These are phyloP conservation scores for Podospora conica DNA, from an alignment of 495 filamentous ascomycete genomes.

Conservation along the genomic window DNA sequence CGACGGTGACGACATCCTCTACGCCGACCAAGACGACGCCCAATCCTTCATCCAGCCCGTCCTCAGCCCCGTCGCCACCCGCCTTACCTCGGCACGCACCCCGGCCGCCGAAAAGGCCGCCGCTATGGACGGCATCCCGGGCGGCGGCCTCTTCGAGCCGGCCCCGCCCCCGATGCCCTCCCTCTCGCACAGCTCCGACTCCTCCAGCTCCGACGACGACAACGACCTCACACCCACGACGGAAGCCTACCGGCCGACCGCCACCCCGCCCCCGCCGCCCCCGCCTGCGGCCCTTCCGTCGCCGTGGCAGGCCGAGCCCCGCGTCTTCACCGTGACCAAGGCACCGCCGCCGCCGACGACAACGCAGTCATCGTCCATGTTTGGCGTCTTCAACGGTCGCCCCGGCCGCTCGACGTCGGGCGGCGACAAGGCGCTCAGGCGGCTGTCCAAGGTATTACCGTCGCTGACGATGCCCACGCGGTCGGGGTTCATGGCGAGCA, in stretches of 20 bases:
- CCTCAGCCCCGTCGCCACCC: constrained; percentile 64
- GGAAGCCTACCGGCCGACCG: neutral
- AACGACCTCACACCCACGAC: neutral
- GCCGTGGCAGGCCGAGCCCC: constrained; percentile 48
- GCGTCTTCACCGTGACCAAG: constrained; percentile 35
- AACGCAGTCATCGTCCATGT: constrained; percentile 28
- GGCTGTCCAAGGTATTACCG: constrained; percentile 43
- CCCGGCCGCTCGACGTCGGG: constrained; percentile 35
- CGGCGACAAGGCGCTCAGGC: constrained; percentile 41
- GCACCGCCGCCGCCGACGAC: constrained; percentile 18
- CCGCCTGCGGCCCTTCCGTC: constrained; percentile 35
- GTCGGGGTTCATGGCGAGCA: constrained; percentile 33
- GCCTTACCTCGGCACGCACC: constrained; percentile 63
- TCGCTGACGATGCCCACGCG: constrained; percentile 45
- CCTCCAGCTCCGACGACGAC: neutral
- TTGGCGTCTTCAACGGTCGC: constrained; percentile 31
- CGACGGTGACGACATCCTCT: constrained; percentile 23
- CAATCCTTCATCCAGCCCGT: constrained; percentile 68
- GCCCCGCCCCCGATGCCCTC: neutral
- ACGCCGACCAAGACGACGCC: constrained; percentile 48
- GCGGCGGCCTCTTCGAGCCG: constrained; percentile 47
- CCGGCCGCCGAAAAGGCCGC: constrained; percentile 70
- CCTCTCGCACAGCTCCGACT: neutral
- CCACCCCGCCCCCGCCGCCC: constrained; percentile 16
- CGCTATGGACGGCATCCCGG: constrained; percentile 53